Evolutionary conservation across 805 yeast species (phyloP).

Genomic region (Ogataea neopini): DNA sequence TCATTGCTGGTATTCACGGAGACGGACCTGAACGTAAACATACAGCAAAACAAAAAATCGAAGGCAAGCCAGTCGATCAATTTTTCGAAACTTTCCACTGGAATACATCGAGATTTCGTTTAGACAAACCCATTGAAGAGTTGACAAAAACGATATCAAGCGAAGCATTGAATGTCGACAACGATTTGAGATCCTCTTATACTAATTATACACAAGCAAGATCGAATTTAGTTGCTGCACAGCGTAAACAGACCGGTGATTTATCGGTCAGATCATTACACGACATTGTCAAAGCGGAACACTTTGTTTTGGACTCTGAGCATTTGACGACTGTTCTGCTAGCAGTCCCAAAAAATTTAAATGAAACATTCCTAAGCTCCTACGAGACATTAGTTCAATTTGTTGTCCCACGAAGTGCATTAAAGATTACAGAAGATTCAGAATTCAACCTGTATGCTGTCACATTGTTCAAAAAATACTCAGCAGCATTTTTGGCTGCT

Average conservation of each 20-base stretch:
- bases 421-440: constrained; percentile 64
- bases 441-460: constrained; percentile 76
- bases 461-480: constrained; percentile 81
- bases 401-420: constrained; percentile 92
- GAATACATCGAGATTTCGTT: constrained; percentile 84
- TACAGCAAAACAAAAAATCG: constrained; percentile 32
- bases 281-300: constrained; percentile 78
- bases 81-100: constrained; percentile 78
- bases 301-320: constrained; percentile 84
- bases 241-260: constrained; percentile 92
- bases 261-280: constrained; percentile 88
- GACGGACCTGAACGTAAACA: constrained; percentile 19
- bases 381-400: constrained; percentile 79
- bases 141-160: constrained; percentile 66
- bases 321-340: constrained; percentile 82
- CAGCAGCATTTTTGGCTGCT: constrained; percentile 63
- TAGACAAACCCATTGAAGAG: constrained; percentile 79
- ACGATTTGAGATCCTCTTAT: constrained; percentile 78
- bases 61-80: constrained; percentile 52
- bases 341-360: constrained; percentile 76
- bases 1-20: constrained; percentile 53
- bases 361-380: constrained; percentile 57
- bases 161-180: constrained; percentile 82
- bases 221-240: constrained; percentile 81
- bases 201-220: constrained; percentile 79